Conservation (phyloP, 148 eudicot genomes). For the Camellia granthamiana region DNA sequence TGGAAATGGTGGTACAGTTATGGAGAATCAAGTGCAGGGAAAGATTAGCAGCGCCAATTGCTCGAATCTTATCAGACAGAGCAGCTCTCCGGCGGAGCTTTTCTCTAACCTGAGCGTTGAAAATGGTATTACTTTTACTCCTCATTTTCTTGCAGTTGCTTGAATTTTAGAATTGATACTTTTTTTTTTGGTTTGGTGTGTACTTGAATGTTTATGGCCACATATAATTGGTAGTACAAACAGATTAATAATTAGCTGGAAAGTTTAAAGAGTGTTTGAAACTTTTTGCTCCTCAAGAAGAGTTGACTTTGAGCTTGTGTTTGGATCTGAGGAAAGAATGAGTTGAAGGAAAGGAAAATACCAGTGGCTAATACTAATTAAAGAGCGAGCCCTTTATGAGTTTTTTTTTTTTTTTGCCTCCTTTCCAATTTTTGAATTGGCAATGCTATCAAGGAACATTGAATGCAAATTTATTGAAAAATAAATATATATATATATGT, state of each 20-base stretch:
- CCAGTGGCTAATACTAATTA: background rate
- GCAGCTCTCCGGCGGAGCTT: conserved; percentile 52
- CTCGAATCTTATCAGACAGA: conserved; percentile 39
- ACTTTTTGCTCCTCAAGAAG: background rate
- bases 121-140: conserved; percentile 21
- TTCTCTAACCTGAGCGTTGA: conserved; percentile 22
- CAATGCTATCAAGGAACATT: background rate
- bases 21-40: conserved; percentile 18
- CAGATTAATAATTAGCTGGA: background rate
- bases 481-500: background rate
- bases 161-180: background rate
- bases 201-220: background rate
- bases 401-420: background rate
- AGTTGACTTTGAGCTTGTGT: conserved; percentile 25
- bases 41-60: conserved; percentile 13
- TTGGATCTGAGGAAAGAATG: conserved; percentile 16
- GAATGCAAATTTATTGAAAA: background rate
- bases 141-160: conserved; percentile 8
- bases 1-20: conserved; percentile 15
- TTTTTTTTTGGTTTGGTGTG: background rate
- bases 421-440: background rate
- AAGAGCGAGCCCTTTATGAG: background rate
- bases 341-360: background rate
- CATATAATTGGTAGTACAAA: background rate
- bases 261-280: background rate